These are phyloP conservation scores for Lentinula lateritia DNA, from an alignment of 768 basidiomycete genomes.

Conservation along the genomic window DNA sequence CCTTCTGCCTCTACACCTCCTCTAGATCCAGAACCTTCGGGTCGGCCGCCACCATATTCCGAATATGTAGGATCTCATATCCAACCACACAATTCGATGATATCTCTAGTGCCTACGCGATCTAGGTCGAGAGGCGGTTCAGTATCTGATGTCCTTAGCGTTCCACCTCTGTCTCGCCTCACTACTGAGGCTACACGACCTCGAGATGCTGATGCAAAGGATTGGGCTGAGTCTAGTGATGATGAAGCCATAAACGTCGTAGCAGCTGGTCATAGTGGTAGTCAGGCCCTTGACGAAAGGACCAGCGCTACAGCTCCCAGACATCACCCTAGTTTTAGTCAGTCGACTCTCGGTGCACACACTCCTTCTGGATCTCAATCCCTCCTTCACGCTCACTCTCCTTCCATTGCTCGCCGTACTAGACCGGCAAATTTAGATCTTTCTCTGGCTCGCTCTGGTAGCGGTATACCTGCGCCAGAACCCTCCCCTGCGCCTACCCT, in stretches of 20 bases:
- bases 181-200: slow-evolving; percentile 24
- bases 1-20: slow-evolving; percentile 14
- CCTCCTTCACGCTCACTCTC: slow-evolving; percentile 23
- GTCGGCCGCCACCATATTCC: slow-evolving; percentile 65
- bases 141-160: slow-evolving; percentile 54
- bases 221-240: slow-evolving; percentile 76
- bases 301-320: slow-evolving; percentile 52
- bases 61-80: slow-evolving; percentile 28
- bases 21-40: slow-evolving; percentile 29
- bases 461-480: slow-evolving; percentile 32
- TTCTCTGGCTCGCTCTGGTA: slow-evolving; percentile 30
- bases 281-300: slow-evolving; percentile 77
- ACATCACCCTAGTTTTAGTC: slow-evolving; percentile 25
- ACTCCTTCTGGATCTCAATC: slow-evolving; percentile 16
- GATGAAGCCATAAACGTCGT: slow-evolving; percentile 84
- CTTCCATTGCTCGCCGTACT: slow-evolving; percentile 35
- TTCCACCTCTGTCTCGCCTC: slow-evolving; percentile 32
- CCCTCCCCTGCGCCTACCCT: slow-evolving; percentile 62
- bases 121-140: slow-evolving; percentile 50
- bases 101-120: slow-evolving; percentile 29
- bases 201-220: slow-evolving; percentile 40
- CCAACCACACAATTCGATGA: slow-evolving; percentile 33
- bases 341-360: slow-evolving; percentile 18
- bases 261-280: slow-evolving; percentile 76
- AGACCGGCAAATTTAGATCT: slow-evolving; percentile 71